Percentiles rank a stretch among this genome's conserved stretches.
Conservation (phyloP, 192 early-diverging fungal genomes). For the Backusella liffmaniae region DNA sequence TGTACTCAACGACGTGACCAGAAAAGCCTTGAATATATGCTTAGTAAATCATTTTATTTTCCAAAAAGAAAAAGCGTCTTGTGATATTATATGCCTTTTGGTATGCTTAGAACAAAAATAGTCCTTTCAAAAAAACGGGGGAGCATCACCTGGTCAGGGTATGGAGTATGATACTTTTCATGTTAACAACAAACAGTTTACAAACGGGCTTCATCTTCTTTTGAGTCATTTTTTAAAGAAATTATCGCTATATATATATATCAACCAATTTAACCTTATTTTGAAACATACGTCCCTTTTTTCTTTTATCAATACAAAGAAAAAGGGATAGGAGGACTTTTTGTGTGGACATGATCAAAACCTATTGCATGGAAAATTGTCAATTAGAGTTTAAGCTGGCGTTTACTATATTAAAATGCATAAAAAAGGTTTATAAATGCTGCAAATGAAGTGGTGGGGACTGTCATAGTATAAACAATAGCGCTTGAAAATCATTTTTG, state of each 20-base stretch:
- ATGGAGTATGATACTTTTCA: neutral
- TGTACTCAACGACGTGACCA: neutral
- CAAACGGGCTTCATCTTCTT: neutral
- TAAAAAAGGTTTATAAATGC: neutral
- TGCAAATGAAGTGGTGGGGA: neutral
- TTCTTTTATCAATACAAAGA: neutral
- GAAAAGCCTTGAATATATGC: neutral
- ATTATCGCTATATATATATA: neutral
- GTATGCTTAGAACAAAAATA: neutral
- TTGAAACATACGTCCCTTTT: neutral
- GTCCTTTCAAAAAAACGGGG: neutral
- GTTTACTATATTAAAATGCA: neutral
- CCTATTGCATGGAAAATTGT: neutral
- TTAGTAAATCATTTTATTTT: neutral
- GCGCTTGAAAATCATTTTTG: neutral
- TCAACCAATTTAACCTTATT: neutral
- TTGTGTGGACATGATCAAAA: neutral
- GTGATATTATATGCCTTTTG: neutral
- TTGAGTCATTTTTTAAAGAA: too few relatives aligned
- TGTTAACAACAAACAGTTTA: neutral
- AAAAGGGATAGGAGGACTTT: neutral
- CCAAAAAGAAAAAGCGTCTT: neutral
- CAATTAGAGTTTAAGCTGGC: slow-evolving; percentile 1
- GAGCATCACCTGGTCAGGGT: neutral
- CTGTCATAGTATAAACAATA: neutral